These are phyloP conservation scores for Ophiostoma sp. DNA, from an alignment of 2,329 filamentous ascomycete genomes.

Conservation along the genomic window DNA sequence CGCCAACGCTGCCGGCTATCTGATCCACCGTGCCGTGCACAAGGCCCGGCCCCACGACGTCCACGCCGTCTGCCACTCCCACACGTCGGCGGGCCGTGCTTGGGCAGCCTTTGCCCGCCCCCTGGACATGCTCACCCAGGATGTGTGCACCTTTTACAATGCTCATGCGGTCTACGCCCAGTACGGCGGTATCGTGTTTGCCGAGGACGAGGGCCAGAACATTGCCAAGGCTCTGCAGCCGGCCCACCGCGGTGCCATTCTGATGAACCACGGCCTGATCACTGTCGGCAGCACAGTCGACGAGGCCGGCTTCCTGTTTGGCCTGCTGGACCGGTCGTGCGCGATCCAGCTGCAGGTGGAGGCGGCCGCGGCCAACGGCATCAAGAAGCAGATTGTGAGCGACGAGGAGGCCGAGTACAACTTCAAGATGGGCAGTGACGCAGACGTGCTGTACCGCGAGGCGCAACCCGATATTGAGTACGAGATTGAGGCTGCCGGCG, in stretches of 20 bases:
- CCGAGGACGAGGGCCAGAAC: slow-evolving; percentile 48
- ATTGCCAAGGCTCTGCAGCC: slow-evolving; percentile 43
- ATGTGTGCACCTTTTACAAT: slow-evolving; percentile 50
- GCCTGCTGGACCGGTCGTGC: slow-evolving; percentile 59
- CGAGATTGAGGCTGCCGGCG: slow-evolving; percentile 41
- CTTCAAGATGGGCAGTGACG: slow-evolving; percentile 43
- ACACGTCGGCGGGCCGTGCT: slow-evolving; percentile 50
- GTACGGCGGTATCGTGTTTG: slow-evolving; percentile 56
- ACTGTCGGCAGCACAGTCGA: slow-evolving; percentile 57
- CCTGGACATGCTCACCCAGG: slow-evolving; percentile 57
- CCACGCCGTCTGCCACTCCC: slow-evolving; percentile 53
- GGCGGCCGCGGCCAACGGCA: slow-evolving; percentile 43
- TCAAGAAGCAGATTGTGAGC: slow-evolving; percentile 30
- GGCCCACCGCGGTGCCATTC: slow-evolving; percentile 51
- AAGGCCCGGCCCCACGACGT: slow-evolving; percentile 51
- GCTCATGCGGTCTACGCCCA: slow-evolving; percentile 52
- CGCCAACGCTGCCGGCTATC: slow-evolving; percentile 54
- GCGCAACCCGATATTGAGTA: slow-evolving; percentile 44
- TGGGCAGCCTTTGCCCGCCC: slow-evolving; percentile 50
- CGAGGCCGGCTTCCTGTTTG: slow-evolving; percentile 57
- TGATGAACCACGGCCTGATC: slow-evolving; percentile 58
- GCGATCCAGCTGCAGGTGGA: slow-evolving; percentile 58
- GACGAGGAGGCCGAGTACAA: slow-evolving; percentile 39
- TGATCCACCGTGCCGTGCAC: slow-evolving; percentile 54
- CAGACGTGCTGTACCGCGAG: slow-evolving; percentile 42